Evolutionary conservation across 352 stramenopile genomes (phyloP), one percentile per base, ranked within the genome.

Genomic region (Globisporangium parvum): DNA sequence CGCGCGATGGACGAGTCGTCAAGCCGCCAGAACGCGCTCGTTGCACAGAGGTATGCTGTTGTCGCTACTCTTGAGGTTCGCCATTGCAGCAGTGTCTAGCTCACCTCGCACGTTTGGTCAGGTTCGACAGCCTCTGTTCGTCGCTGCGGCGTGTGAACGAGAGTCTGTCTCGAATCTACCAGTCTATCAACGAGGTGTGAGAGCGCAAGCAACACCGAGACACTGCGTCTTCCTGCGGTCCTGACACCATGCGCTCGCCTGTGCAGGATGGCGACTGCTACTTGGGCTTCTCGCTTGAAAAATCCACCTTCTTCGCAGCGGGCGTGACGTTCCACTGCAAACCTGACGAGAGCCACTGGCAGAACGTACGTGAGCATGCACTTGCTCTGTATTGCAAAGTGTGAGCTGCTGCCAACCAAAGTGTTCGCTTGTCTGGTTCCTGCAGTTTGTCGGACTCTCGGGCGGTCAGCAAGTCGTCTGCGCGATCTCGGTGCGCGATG

Each of bases 401-500:
- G 23, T 39, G 47, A 20, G 12, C 2, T 40, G 47, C 21, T 33
- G 24, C 4, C 33, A 10, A 51, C 12, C 6, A 6, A 46, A 5
- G 18, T 23, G n/a, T 9, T 46, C 6, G 26, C 26, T 31, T 31
- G 26, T 6, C 18, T 47, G 41, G 17, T 2, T 35, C 15, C 9
- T 33, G 12, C 41, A 77, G 69, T 73, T 77, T 60, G 33, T 73
- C 15, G 69, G 69, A 4, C 55, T 77, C 47, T 77, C 69, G 18
- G 65, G 69, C 10, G 69, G 69, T 3, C 69, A 77, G 24, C 69
- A 77, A 65, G 66, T 73, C 9, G 51, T 77, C 15, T 77, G 69
- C 37, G 57, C 65, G 2, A 62, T 77, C 2, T 71, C 69, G 51
- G 66, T 76, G 28, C 26, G 66, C 12, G 5, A 2, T 57, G 31